Evolutionary conservation across 768 basidiomycete genomes (phyloP).

Genomic region (Termitomyces sp.): DNA sequence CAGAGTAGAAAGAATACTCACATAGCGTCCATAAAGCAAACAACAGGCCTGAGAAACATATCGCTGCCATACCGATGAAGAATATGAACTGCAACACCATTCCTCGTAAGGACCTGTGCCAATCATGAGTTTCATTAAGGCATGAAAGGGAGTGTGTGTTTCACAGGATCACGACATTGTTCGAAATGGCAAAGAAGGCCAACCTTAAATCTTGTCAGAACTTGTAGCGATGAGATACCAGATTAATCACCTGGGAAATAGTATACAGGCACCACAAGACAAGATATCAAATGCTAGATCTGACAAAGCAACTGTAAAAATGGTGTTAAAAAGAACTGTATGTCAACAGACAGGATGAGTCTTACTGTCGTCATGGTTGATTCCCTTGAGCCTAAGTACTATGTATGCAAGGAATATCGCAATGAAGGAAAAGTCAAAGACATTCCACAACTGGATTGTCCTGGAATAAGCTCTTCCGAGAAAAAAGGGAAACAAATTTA

Average conservation of each 20-base stretch:
- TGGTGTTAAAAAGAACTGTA: background rate
- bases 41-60: slow-evolving; percentile 76
- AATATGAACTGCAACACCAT: slow-evolving; percentile 80
- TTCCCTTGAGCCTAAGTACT: slow-evolving; percentile 58
- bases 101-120: slow-evolving; percentile 64
- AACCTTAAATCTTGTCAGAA: slow-evolving; percentile 33
- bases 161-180: slow-evolving; percentile 76
- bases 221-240: background rate
- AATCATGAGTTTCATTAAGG: background rate
- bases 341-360: background rate
- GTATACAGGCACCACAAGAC: slow-evolving; percentile 78
- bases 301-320: slow-evolving; percentile 39
- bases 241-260: slow-evolving; percentile 67
- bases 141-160: slow-evolving; percentile 17
- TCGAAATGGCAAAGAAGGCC: slow-evolving; percentile 76
- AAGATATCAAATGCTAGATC: slow-evolving; percentile 77
- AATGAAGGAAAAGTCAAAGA: slow-evolving; percentile 76
- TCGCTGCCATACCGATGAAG: slow-evolving; percentile 71
- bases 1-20: slow-evolving; percentile 4
- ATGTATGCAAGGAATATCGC: slow-evolving; percentile 67
- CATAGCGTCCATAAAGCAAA: slow-evolving; percentile 48
- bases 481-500: slow-evolving; percentile 22
- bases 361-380: slow-evolving; percentile 49
- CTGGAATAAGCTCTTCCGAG: background rate
- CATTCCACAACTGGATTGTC: slow-evolving; percentile 76